phyloP scores from a whole-genome alignment of 2,329 filamentous ascomycete genomes.

The Colletotrichum sp. region DNA sequence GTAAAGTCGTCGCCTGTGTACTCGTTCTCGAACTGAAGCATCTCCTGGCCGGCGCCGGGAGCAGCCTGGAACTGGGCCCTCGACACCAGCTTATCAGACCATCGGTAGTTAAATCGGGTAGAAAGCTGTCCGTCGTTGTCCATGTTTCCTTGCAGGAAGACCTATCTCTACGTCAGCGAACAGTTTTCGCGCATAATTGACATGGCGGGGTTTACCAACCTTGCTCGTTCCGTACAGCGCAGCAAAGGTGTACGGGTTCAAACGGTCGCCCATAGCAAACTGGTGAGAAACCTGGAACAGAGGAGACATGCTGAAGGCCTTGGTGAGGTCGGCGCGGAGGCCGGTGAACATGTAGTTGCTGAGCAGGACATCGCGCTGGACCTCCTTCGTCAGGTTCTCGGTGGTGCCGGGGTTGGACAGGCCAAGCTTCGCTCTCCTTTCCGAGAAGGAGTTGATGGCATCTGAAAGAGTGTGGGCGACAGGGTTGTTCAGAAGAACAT shows the following conservation, averaged over 20 bases:
- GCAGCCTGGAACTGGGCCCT: conserved; percentile 90
- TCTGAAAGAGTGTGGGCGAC: conserved; percentile 73
- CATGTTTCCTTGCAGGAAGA: conserved; percentile 94
- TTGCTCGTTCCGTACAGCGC: conserved; percentile 92
- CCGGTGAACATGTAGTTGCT: conserved; percentile 98
- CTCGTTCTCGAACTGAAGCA: conserved; percentile 94
- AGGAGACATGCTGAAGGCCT: conserved; percentile 91
- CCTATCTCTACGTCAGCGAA: conserved; percentile 51
- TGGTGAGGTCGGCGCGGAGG: conserved; percentile 93
- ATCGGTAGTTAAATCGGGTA: conserved; percentile 92
- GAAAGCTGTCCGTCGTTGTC: conserved; percentile 91
- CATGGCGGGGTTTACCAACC: conserved; percentile 56
- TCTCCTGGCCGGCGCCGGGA: conserved; percentile 77
- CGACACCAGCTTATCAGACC: conserved; percentile 79
- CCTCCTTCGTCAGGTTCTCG: conserved; percentile 88
- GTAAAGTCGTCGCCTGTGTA: conserved; percentile 94
- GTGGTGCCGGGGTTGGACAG: conserved; percentile 92
- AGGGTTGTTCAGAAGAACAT: conserved; percentile 77
- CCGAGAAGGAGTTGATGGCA: conserved; percentile 80
- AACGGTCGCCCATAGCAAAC: conserved; percentile 90
- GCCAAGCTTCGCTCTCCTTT: conserved; percentile 85
- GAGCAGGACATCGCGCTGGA: conserved; percentile 94
- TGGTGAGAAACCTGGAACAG: conserved; percentile 98
- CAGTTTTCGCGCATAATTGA: background rate
- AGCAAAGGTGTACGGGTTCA: conserved; percentile 95